A percentile compares a stretch with the other conserved stretches of the same genome.
Conservation (phyloP, 2,329 filamentous ascomycete genomes). For the Macrophomina phaseolina region DNA sequence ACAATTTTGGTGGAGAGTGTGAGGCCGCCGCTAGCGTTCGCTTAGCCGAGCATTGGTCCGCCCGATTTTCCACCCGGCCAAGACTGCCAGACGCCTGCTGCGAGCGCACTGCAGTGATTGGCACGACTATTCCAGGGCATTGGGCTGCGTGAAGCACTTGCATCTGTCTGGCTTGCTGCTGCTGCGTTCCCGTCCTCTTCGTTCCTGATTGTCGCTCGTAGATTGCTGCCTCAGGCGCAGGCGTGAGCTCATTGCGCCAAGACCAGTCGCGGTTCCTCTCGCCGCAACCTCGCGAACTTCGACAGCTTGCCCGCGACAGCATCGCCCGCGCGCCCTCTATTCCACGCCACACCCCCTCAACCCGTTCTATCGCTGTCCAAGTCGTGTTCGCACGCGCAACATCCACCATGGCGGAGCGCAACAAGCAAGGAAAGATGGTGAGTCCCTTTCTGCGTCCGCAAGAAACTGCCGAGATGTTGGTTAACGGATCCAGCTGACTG, state of each 20-base stretch:
- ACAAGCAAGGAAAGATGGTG: constrained; percentile 99
- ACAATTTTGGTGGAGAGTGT: constrained; percentile 29
- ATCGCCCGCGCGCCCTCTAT: constrained; percentile 6
- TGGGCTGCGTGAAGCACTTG: too few species aligned
- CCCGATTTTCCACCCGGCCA: constrained; percentile 19
- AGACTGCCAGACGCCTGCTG: background rate
- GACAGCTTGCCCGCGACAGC: constrained; percentile 26
- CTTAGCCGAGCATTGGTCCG: constrained; percentile 26
- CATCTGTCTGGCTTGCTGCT: too few species aligned
- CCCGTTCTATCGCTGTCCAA: background rate
- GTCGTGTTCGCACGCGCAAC: constrained; percentile 50
- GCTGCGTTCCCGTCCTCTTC: background rate
- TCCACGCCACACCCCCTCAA: background rate
- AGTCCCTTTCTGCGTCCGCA: constrained; percentile 57
- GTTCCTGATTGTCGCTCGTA: background rate
- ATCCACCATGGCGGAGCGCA: constrained; percentile 56
- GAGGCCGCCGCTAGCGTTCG: constrained; percentile 27
- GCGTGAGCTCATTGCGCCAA: constrained; percentile 24
- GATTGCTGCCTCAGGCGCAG: constrained; percentile 18
- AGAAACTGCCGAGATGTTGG: constrained; percentile 61
- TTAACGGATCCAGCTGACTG: constrained; percentile 53
- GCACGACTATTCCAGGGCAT: too few species aligned
- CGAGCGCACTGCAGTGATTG: background rate
- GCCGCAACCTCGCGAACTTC: constrained; percentile 22
- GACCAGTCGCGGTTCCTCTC: constrained; percentile 21